Evolutionary conservation across 768 basidiomycete species (phyloP), one percentile per base, ranked within the genome.

Genomic region (Tephrocybe sp.): DNA sequence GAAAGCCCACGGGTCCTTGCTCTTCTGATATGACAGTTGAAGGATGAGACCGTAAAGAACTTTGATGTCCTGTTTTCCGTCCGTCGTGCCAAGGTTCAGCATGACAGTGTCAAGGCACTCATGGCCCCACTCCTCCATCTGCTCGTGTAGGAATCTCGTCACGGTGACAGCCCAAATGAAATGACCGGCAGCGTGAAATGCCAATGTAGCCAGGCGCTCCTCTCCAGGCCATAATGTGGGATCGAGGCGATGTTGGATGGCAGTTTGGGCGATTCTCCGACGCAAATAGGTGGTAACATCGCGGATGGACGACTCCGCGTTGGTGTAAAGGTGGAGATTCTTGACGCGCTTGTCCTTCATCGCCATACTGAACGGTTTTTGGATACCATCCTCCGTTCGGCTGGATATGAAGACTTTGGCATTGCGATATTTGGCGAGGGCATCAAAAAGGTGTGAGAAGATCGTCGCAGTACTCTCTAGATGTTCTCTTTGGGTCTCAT

Each of bases 371-470:
- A 61, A 59, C 11, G 56, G 52, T 11, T 23, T 55, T 11, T 42
- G 45, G 18, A 61, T 61, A 9, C 50, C 55, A 37, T 57, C 42
- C 18, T 61, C 60, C 1, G 58, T 57, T 16, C 60, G 50, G 23
- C 60, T 59, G 9, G 60, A 59, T 25, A 61, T 50, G 22, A 59
- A 52, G 34, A 61, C 38, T 19, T 58, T 58, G 21, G 47, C 52
- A 33, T 56, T 59, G n/a, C n/a, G 49, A 34, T 44, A 47, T 7
- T 24, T 3, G 8, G 45, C 5, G 3, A 56, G 50, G 16, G 44
- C 38, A 10, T 49, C 24, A 16, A 57, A 57, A 6, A 57, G 25
- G n/a, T 29, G 38, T 6, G 58, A 52, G 27, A 61, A 57, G 13
- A 58, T 55, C 3, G 10, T 44, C 11, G 54, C 55, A 6, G 52